Base-by-base conservation (phyloP, 2,329 filamentous ascomycete genomes). In the Bisporella sp. region DNA sequence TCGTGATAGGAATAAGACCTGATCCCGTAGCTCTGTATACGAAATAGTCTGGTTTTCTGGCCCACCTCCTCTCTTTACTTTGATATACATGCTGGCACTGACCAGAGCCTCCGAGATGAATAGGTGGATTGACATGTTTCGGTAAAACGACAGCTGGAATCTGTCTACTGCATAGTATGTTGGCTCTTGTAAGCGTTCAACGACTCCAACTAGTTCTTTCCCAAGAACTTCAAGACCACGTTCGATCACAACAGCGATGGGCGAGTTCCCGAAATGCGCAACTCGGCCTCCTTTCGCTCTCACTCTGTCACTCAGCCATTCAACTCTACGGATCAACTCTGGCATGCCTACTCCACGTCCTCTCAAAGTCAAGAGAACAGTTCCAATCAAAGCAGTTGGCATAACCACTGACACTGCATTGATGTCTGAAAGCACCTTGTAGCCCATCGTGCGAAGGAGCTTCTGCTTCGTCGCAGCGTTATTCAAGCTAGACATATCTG, bases 111-210 rank as follows among this genome's bases (percentile, higher is more conserved):
- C 91, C 2, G 89, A 86, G 51, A 99, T 93, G 68, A 99, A 99
- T 5, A 99, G 78, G 65, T 99, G 93, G 54, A 99, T 99, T 0
- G 92, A 96, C 93, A 97, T 97, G 69, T 99, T 99, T 47, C 93
- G 85, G 70, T 99, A 99, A 69, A 99, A 99, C 0, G 90, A 96
- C 7, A 99, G 78, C 65, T 99, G 93, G 73, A 99, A 99, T 48
- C 90, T 81, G 67, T 99, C 93, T 39, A 96, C 90, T 4, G 93
- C 93, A 62, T 89, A 96, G 68, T 89, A 97, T 0, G 93, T 97
- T 13, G 89, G 88, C 66, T 99, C 93, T 0, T 87, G 86, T 5
- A 99, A 71, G 0, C 85, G 89, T 37, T 84, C 78, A 0, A 95
- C 77, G 4, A 84, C 74, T 4, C 91, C 89, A 0, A 99, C 90